Base-by-base conservation (phyloP, 495 filamentous ascomycete species). In the Aspergillus funiculosus region DNA sequence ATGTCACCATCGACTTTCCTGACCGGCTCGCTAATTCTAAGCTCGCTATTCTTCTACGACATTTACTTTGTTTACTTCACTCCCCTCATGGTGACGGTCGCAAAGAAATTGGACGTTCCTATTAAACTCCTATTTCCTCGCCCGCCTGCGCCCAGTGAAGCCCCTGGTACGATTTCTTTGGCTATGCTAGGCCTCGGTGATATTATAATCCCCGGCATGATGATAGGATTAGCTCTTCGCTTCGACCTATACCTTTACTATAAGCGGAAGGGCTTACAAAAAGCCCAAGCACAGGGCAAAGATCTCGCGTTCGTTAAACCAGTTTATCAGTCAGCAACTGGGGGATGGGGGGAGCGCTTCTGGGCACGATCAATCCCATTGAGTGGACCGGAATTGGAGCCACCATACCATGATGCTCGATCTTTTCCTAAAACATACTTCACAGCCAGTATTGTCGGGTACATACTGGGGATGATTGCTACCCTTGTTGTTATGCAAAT, bases 1-100 rank as follows among this genome's bases (percentile, higher is more conserved):
- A 78, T 98, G 70, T 95, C 91, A 2, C 94, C 92, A 0, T 92
- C 89, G 0, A 94, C 86, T 0, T 95, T 95, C 57, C 69, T 72
- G 46, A 95, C 87, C 0, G 92, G 89, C 3, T 82, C 81, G 1
- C 62, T 87, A 19, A 81, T 98, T 22, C 71, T 97, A 0, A 69
- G 62, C 2, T 85, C 83, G 0, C 71, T 98, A 11, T 97, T 97
- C 62, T 74, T 91, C 54, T 98, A 98, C 55, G 92, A 98, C 54
- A 91, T 98, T 40, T 85, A 89, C 58, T 94, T 97, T 68, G 92
- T 98, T 41, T 98, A 96, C 60, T 98, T 86, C 62, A 98, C 92
- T 0, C 92, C 92, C 1, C 74, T 92, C 56, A 98, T 98, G 92
- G 85, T 96, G 8, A 91, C 90, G 0, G 92, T 98, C 19, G 92